phyloP scores from a whole-genome alignment of 2,329 filamentous ascomycete genomes.

The Colletotrichum truncatum region DNA sequence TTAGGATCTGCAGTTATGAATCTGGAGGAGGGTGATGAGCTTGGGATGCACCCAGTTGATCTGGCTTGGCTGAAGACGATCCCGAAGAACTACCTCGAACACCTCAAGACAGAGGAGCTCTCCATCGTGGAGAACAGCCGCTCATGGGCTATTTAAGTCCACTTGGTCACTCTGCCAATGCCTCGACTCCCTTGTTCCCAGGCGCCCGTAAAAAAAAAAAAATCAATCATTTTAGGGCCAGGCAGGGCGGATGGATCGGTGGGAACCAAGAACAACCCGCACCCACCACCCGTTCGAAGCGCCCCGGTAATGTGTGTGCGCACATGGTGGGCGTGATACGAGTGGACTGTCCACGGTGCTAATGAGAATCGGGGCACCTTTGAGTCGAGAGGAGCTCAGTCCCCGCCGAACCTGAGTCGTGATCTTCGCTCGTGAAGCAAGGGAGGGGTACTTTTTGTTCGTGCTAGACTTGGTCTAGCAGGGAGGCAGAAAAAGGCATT shows the following conservation, averaged over 20 bases:
- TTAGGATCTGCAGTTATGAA: background rate
- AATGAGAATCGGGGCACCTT: background rate
- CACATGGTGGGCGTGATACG: background rate
- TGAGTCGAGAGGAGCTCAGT: background rate
- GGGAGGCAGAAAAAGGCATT: background rate
- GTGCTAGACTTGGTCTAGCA: background rate
- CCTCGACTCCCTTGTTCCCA: background rate
- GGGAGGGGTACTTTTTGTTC: background rate
- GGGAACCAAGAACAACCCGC: slow-evolving; percentile 3
- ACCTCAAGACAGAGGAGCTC: background rate
- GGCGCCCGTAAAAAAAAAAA: background rate
- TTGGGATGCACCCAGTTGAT: background rate
- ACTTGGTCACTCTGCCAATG: background rate
- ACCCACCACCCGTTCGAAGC: slow-evolving; percentile 5
- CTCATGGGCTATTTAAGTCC: slow-evolving; percentile 16
- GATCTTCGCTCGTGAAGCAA: background rate
- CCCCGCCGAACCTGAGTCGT: slow-evolving; percentile 22
- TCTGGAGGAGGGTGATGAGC: background rate
- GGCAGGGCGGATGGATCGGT: slow-evolving; percentile 1
- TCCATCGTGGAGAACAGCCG: background rate
- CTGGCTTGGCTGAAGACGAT: slow-evolving; percentile 19
- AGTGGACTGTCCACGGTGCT: slow-evolving; percentile 1
- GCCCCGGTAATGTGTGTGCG: background rate
- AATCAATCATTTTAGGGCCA: no score
- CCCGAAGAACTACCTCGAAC: background rate